Conservation (phyloP, 2,329 filamentous ascomycete species). For the Penicillium aurantiogriseum region DNA sequence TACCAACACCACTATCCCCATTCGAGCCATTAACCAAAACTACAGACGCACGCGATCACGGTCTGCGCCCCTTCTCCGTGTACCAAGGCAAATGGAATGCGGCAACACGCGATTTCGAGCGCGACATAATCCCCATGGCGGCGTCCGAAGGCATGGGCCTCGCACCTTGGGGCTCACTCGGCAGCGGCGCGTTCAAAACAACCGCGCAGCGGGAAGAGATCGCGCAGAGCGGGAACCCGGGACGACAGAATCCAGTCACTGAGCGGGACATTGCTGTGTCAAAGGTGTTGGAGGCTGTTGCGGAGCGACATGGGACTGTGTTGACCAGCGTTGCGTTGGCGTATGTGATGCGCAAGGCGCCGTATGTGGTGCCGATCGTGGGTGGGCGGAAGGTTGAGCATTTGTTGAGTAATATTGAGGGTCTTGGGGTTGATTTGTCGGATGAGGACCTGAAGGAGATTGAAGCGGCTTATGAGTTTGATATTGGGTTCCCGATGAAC, state of each 20-base stretch:
- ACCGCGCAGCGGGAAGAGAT: constrained; percentile 31
- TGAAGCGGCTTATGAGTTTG: constrained; percentile 54
- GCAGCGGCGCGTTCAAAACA: constrained; percentile 52
- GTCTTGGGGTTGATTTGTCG: constrained; percentile 51
- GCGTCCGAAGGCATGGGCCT: constrained; percentile 62
- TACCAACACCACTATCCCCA: no score
- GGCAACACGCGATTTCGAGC: constrained; percentile 64
- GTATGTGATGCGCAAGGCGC: constrained; percentile 54
- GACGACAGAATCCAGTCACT: constrained; percentile 15
- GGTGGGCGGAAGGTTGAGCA: constrained; percentile 56
- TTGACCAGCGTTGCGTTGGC: constrained; percentile 45
- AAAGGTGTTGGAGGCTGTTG: constrained; percentile 21
- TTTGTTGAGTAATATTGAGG: constrained; percentile 56
- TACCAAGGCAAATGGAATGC: constrained; percentile 66
- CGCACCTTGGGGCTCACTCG: constrained; percentile 55
- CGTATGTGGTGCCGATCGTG: constrained; percentile 55
- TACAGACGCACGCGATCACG: constrained; percentile 63
- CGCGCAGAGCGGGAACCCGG: constrained; percentile 30
- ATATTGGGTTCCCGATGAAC: constrained; percentile 39
- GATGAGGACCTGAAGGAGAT: constrained; percentile 56
- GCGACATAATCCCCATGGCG: constrained; percentile 67
- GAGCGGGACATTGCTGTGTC: constrained; percentile 20
- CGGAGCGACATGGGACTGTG: constrained; percentile 13
- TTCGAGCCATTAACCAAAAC: not conserved
- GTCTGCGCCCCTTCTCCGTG: constrained; percentile 67